A percentile compares a stretch with the other conserved stretches of the same genome.
Evolutionary conservation across 495 filamentous ascomycete species (phyloP).

Genomic region (Penicillium tannophilum): DNA sequence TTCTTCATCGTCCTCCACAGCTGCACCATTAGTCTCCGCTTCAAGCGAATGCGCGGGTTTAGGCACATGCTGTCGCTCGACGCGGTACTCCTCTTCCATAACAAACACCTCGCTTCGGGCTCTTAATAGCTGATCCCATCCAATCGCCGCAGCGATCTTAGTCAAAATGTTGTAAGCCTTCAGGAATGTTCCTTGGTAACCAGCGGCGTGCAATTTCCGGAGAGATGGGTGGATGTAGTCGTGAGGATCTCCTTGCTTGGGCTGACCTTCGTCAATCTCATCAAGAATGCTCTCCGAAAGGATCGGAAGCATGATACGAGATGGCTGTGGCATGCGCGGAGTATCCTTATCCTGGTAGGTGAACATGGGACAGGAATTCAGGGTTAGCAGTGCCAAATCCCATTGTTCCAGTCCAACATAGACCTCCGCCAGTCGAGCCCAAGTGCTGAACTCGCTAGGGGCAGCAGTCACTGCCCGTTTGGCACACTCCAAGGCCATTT

Average conservation of each 20-base stretch:
- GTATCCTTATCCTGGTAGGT: constrained; percentile 98
- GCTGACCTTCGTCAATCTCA: constrained; percentile 90
- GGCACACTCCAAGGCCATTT: constrained; percentile 89
- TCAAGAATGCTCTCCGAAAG: constrained; percentile 89
- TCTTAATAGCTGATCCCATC: constrained; percentile 93
- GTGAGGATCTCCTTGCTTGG: constrained; percentile 64
- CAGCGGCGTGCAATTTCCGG: constrained; percentile 81
- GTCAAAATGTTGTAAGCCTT: constrained; percentile 93
- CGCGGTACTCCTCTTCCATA: constrained; percentile 98
- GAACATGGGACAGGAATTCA: constrained; percentile 99
- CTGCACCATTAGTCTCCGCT: constrained; percentile 45
- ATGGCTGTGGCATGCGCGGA: constrained; percentile 88
- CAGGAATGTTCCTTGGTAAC: constrained; percentile 91
- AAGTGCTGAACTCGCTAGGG: constrained; percentile 95
- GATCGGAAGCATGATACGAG: constrained; percentile 81
- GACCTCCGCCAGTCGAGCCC: constrained; percentile 90
- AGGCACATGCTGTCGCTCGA: constrained; percentile 75
- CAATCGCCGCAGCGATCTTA: constrained; percentile 91
- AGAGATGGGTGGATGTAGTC: constrained; percentile 88
- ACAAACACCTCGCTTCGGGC: constrained; percentile 96
- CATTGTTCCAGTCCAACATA: constrained; percentile 92
- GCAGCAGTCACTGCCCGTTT: constrained; percentile 92
- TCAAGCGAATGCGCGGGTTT: constrained; percentile 53
- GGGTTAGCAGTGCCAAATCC: constrained; percentile 87
- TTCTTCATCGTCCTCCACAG: constrained; percentile 30